Evolutionary conservation across 1,284 basidiomycete species (phyloP), one percentile per base, ranked within the genome.

Genomic region (Leccinum subspadiceum): DNA sequence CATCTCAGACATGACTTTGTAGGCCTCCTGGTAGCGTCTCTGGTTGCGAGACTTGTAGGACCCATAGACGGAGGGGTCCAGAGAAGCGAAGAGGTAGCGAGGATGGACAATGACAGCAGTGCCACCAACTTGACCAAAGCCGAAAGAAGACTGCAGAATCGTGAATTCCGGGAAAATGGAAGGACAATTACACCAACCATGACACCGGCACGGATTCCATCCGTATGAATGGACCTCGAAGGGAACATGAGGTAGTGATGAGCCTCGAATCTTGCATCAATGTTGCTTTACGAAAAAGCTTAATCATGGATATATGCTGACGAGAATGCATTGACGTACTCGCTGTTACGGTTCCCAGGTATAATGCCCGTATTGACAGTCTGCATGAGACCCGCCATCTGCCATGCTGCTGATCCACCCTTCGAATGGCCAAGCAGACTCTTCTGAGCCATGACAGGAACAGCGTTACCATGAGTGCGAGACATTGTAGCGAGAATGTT

Each of bases 121-220:
- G 63, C 96, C 97, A 64, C 96, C 97, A 66, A 98, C 96, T 85
- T 99, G 97, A 70, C 96, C 97, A 82, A 99, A 99, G 69, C 97
- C 97, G 79, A 99, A 99, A 17, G 95, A 98, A 3, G 96, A 98
- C 83, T 89, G 61, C 17, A 53, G 59, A 64, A 54, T 39, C 35
- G 2, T 65, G n/a, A 64, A 56, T 24, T 20, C 4, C 7, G 2
- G 4, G 20, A 2, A 29, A 29, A 51, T 44, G 20, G 49, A 6
- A n/a, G 4, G 9, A 20, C 26, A 29, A 44, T 24, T 50, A 51
- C 13, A 70, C 80, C 31, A 69, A 89, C 88, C 90, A 96, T 92
- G 63, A 94, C 82, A 77, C 93, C 94, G 54, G 91, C 92, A 62
- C 91, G 89, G 69, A 98, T 89, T 62, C 93, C 93, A 67, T 96